phyloP scores from a whole-genome alignment of 2,329 filamentous ascomycete genomes.

The Neofusicoccum sp. region DNA sequence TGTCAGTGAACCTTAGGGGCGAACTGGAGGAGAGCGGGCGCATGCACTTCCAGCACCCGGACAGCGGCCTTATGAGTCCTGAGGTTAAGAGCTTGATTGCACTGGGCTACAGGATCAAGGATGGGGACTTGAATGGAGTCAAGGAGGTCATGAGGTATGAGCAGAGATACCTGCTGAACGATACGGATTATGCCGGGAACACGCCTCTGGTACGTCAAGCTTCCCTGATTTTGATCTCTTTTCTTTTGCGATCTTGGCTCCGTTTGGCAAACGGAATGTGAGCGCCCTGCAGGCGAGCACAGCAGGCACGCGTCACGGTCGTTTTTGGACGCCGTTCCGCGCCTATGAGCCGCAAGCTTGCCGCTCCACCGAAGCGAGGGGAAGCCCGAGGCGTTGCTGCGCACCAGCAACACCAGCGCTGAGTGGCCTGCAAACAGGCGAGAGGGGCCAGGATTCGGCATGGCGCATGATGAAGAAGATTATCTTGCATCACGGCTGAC shows the following conservation, averaged over 20 bases:
- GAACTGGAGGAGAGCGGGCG: constrained; percentile 77
- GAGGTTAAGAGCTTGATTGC: constrained; percentile 68
- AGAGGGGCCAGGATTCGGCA: neutral
- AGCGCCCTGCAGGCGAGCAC: neutral
- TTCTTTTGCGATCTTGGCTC: neutral
- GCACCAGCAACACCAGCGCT: neutral
- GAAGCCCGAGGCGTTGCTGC: neutral
- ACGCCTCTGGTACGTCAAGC: constrained; percentile 53
- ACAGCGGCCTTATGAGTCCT: constrained; percentile 53
- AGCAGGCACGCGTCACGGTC: neutral
- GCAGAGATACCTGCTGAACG: constrained; percentile 66
- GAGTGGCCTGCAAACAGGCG: neutral
- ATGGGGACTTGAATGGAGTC: constrained; percentile 65
- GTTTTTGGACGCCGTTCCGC: neutral
- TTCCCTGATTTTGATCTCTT: neutral
- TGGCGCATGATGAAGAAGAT: constrained; percentile 13
- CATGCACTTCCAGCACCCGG: constrained; percentile 74
- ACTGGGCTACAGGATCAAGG: constrained; percentile 75
- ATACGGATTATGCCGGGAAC: constrained; percentile 78
- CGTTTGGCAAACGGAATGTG: neutral
- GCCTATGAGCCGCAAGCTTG: neutral
- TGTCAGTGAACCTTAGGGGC: constrained; percentile 74
- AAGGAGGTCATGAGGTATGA: constrained; percentile 66
- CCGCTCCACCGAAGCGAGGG: constrained; percentile 1
- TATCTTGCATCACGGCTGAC: constrained; percentile 16